These are phyloP conservation scores for Cercospora canescens DNA, from an alignment of 2,329 filamentous ascomycete species.

Conservation along the genomic window DNA sequence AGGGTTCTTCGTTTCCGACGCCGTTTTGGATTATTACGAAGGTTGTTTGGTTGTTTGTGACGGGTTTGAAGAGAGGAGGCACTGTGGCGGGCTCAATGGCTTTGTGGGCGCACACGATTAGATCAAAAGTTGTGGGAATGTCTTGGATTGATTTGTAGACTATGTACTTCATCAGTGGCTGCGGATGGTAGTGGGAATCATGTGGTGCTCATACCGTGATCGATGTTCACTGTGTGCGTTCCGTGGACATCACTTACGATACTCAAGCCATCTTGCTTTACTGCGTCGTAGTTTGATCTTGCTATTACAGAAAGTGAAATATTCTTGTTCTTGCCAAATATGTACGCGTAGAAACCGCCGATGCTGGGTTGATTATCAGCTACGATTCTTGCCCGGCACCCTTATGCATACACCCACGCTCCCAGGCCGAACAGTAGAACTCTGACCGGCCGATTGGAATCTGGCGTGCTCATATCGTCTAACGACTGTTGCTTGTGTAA, in stretches of 20 bases:
- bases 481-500: neutral
- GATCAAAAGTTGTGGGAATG: constrained; percentile 42
- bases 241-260: constrained; percentile 47
- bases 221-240: constrained; percentile 34
- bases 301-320: constrained; percentile 47
- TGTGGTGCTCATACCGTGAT: constrained; percentile 16
- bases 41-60: constrained; percentile 46
- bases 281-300: constrained; percentile 48
- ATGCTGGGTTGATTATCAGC: constrained; percentile 43
- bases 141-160: constrained; percentile 42
- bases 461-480: neutral
- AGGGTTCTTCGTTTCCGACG: constrained; percentile 60
- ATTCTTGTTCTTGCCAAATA: constrained; percentile 45
- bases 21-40: constrained; percentile 66
- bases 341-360: constrained; percentile 60
- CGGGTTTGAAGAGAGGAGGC: constrained; percentile 42
- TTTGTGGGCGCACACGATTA: constrained; percentile 50
- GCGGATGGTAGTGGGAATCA: neutral
- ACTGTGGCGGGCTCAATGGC: constrained; percentile 40
- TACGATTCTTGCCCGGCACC: neutral
- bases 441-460: constrained; percentile 15
- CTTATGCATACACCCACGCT: constrained; percentile 44
- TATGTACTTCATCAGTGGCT: constrained; percentile 30
- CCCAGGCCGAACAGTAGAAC: constrained; percentile 56
- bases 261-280: constrained; percentile 43